Conservation (phyloP, 805 yeast genomes). For the Ogataea methanolica region DNA sequence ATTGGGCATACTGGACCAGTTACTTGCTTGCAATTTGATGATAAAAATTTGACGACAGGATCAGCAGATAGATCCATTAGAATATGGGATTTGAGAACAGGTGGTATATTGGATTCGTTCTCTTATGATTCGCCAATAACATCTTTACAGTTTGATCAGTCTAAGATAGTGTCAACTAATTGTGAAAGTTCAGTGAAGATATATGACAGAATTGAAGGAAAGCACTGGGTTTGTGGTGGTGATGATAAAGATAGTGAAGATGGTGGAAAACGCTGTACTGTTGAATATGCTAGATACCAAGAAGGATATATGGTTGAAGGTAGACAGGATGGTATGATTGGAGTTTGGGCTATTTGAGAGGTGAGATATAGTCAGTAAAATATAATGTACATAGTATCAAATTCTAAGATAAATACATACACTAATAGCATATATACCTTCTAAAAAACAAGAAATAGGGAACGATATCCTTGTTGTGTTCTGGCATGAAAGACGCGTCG, state of each 20-base stretch:
- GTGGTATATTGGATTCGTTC: slow-evolving; percentile 55
- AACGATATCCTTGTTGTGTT: too few species aligned
- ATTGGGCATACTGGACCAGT: slow-evolving; percentile 69
- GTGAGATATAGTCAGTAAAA: neutral
- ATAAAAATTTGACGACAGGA: slow-evolving; percentile 58
- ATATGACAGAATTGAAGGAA: slow-evolving; percentile 50
- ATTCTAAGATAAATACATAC: too few species aligned
- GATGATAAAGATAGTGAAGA: slow-evolving; percentile 19
- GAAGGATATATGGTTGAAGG: slow-evolving; percentile 70
- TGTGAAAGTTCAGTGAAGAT: slow-evolving; percentile 47
- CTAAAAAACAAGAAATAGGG: too few species aligned
- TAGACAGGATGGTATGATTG: slow-evolving; percentile 52
- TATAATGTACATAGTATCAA: neutral
- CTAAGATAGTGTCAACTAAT: slow-evolving; percentile 49
- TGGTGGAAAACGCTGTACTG: slow-evolving; percentile 14
- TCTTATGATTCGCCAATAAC: slow-evolving; percentile 55
- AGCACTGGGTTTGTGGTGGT: slow-evolving; percentile 51
- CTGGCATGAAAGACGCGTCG: slow-evolving; percentile 4
- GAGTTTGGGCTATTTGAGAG: slow-evolving; percentile 53
- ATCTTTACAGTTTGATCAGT: slow-evolving; percentile 54
- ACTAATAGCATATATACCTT: too few species aligned
- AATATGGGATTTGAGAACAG: slow-evolving; percentile 71
- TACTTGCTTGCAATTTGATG: slow-evolving; percentile 65
- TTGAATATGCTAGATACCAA: slow-evolving; percentile 44
- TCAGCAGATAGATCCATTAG: slow-evolving; percentile 58